Percentiles rank a stretch among this genome's conserved stretches.
Evolutionary conservation across 768 basidiomycete species (phyloP).

Genomic region (Hypholoma sublateritium): DNA sequence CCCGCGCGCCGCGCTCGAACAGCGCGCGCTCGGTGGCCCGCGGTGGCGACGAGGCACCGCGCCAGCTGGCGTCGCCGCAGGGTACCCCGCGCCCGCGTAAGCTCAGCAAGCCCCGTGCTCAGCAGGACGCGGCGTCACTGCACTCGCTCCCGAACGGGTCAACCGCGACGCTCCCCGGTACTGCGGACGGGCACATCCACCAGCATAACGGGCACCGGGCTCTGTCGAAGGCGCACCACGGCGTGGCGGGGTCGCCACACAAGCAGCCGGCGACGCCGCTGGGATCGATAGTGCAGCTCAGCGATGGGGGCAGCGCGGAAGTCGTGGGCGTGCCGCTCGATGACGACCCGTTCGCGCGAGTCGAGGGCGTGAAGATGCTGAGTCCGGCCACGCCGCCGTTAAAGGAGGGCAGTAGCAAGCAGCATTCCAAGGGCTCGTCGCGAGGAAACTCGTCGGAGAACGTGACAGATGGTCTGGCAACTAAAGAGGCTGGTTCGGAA

Average conservation of each 20-base stretch:
- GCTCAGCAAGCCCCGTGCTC: conserved; percentile 27
- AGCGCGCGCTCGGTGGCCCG: conserved; percentile 6
- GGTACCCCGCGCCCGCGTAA: conserved; percentile 23
- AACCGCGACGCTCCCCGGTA: conserved; percentile 10
- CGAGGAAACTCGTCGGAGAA: conserved; percentile 12
- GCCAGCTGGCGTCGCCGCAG: conserved; percentile 7
- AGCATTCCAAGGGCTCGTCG: conserved; percentile 6
- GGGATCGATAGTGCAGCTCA: conserved; percentile 17
- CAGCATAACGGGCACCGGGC: conserved; percentile 15
- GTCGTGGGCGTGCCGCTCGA: conserved; percentile 40
- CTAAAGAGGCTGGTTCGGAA: background rate
- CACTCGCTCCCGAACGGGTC: conserved; percentile 17
- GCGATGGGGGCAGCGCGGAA: conserved; percentile 27
- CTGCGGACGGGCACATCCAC: conserved; percentile 14
- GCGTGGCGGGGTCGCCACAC: conserved; percentile 5
- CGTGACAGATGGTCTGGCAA: background rate
- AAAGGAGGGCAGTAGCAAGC: conserved; percentile 10
- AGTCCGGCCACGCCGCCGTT: conserved; percentile 21
- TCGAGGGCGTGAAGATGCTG: conserved; percentile 51
- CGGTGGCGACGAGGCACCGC: background rate
- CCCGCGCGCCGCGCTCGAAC: conserved; percentile 13
- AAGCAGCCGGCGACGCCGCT: conserved; percentile 3
- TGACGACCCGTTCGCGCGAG: conserved; percentile 58
- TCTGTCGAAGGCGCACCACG: conserved; percentile 10
- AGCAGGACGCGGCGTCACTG: conserved; percentile 12